phyloP scores from a whole-genome alignment of 1,284 basidiomycete genomes.

The Anthracocystis setariae region DNA sequence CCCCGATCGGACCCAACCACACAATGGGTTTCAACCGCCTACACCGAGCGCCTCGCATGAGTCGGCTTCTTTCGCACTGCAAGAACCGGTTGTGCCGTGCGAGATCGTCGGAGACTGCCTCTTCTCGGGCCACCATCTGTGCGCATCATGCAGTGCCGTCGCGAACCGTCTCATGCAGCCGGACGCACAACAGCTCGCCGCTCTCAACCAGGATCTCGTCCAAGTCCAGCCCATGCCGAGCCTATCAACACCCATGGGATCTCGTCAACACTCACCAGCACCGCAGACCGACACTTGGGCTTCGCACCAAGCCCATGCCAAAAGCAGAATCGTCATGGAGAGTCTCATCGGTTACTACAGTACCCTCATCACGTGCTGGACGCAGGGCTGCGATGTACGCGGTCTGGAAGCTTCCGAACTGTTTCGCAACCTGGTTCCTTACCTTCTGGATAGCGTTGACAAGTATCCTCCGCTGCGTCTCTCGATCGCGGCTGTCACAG shows the following conservation, averaged over 20 bases:
- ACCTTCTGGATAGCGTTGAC: constrained; percentile 33
- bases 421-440: constrained; percentile 34
- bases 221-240: constrained; percentile 34
- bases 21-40: not conserved
- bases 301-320: constrained; percentile 14
- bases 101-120: constrained; percentile 47
- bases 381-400: constrained; percentile 38
- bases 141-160: constrained; percentile 34
- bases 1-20: not conserved
- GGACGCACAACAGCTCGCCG: constrained; percentile 21
- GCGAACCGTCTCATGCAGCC: constrained; percentile 42
- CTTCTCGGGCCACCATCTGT: constrained; percentile 35
- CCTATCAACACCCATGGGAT: constrained; percentile 33
- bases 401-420: constrained; percentile 33
- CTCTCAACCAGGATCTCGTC: constrained; percentile 24
- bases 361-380: constrained; percentile 46
- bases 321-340: constrained; percentile 32
- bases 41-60: not conserved
- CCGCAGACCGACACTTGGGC: not conserved
- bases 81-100: constrained; percentile 8
- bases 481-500: constrained; percentile 38
- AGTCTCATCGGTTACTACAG: constrained; percentile 43
- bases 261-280: constrained; percentile 25
- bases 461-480: constrained; percentile 26
- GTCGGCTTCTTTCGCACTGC: constrained; percentile 3